Evolutionary conservation across 2,329 filamentous ascomycete species (phyloP).

Genomic region (Fusarium circinatum): DNA sequence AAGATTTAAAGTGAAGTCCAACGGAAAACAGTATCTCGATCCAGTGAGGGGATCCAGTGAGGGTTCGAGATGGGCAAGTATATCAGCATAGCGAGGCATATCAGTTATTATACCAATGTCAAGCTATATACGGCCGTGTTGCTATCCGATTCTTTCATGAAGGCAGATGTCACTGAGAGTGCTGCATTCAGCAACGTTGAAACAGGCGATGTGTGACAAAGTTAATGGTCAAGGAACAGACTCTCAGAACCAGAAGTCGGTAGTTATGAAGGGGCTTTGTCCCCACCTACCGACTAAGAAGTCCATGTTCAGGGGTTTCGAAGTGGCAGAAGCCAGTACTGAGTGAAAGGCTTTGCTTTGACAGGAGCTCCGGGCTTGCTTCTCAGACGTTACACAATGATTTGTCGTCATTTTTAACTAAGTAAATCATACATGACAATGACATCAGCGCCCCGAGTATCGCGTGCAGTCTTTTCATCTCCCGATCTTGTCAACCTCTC

Average conservation of each 20-base stretch:
- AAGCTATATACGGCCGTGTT: conserved; percentile 11
- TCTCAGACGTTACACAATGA: neutral
- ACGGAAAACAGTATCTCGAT: neutral
- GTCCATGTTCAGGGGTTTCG: neutral
- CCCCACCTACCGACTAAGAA: neutral
- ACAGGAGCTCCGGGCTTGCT: neutral
- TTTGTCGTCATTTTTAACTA: neutral
- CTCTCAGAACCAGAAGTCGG: neutral
- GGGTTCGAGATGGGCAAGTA: neutral
- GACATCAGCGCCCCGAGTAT: neutral
- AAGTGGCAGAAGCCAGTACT: neutral
- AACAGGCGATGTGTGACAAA: neutral
- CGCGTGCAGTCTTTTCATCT: neutral
- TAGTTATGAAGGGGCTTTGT: neutral
- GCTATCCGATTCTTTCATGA: neutral
- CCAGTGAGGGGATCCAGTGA: neutral
- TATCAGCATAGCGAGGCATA: conserved; percentile 7
- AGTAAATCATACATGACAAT: neutral
- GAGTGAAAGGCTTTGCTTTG: neutral
- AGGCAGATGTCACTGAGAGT: neutral
- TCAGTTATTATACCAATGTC: conserved; percentile 20
- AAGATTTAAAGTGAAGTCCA: conserved; percentile 5
- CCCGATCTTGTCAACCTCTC: conserved; percentile 3
- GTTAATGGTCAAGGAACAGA: neutral
- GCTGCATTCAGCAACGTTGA: neutral